Evolutionary conservation across 441 rosid species (phyloP).

Genomic region (Brassica hybrid): DNA sequence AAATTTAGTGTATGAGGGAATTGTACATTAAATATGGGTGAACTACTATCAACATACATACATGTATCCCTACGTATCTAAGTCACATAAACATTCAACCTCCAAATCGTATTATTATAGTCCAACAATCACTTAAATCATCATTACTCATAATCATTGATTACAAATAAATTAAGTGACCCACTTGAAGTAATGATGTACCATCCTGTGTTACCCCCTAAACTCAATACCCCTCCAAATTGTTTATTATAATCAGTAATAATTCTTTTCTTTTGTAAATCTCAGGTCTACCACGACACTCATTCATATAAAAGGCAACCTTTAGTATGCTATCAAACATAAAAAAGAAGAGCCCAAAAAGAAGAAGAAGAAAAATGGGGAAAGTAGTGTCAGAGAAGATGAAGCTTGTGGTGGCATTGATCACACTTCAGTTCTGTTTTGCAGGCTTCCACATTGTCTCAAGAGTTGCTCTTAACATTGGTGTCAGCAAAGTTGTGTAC

Average conservation of each 20-base stretch:
- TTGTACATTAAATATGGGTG: neutral
- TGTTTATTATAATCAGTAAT: neutral
- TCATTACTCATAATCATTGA: slow-evolving; percentile 38
- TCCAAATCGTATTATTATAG: slow-evolving; percentile 37
- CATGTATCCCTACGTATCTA: slow-evolving; percentile 21
- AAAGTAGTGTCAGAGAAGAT: slow-evolving; percentile 53
- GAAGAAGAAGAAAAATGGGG: slow-evolving; percentile 35
- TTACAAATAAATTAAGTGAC: slow-evolving; percentile 26
- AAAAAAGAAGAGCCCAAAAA: neutral
- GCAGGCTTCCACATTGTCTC: slow-evolving; percentile 85
- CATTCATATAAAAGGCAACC: slow-evolving; percentile 37
- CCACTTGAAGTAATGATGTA: slow-evolving; percentile 40
- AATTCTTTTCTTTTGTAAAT: slow-evolving; percentile 3
- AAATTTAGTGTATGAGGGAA: neutral
- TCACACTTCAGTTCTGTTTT: slow-evolving; percentile 70
- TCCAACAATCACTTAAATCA: slow-evolving; percentile 13
- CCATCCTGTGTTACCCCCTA: slow-evolving; percentile 23
- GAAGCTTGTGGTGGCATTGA: slow-evolving; percentile 70
- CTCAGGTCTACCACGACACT: slow-evolving; percentile 20
- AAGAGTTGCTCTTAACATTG: slow-evolving; percentile 81
- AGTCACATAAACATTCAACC: slow-evolving; percentile 37
- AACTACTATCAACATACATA: neutral
- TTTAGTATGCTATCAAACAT: slow-evolving; percentile 20
- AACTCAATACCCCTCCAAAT: slow-evolving; percentile 19
- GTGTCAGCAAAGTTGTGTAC: slow-evolving; percentile 80